These are phyloP conservation scores for Panaeolus cyanescens DNA, from an alignment of 768 basidiomycete species.

Conservation along the genomic window DNA sequence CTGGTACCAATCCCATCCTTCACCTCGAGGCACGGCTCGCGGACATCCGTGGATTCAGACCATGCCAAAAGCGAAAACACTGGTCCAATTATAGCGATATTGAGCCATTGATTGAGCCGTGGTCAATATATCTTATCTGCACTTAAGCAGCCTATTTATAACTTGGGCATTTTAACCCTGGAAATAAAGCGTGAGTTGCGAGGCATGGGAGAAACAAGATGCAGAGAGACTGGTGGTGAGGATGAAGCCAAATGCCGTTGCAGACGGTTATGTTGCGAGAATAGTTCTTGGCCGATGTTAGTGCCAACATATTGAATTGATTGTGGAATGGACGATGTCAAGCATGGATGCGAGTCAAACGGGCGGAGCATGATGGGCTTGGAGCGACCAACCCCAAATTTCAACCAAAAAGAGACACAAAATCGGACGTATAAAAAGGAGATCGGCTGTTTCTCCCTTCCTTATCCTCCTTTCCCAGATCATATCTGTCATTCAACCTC, in stretches of 20 bases:
- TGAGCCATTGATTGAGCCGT: background rate
- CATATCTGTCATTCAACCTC: background rate
- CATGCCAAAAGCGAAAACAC: background rate
- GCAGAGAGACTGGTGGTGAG: background rate
- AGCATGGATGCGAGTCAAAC: conserved; percentile 3
- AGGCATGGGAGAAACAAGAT: background rate
- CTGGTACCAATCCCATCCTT: background rate
- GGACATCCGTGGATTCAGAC: conserved; percentile 1
- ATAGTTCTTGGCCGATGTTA: background rate
- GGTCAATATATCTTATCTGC: background rate
- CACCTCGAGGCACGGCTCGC: conserved; percentile 1
- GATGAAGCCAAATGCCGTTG: background rate
- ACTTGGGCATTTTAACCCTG: background rate
- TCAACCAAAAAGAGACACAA: conserved; percentile 1
- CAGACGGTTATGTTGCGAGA: background rate
- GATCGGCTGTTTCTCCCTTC: conserved; percentile 1
- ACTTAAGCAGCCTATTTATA: background rate
- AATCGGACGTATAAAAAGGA: conserved; percentile 2
- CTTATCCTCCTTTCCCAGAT: conserved; percentile 2
- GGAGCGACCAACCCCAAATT: conserved; percentile 3
- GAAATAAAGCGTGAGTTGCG: background rate
- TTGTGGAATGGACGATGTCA: background rate
- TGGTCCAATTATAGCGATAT: conserved; percentile 1
- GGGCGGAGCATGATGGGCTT: conserved; percentile 4
- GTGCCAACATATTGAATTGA: background rate